Base-by-base conservation (phyloP, 768 basidiomycete genomes). In the Porpolomopsis calyptriformis region DNA sequence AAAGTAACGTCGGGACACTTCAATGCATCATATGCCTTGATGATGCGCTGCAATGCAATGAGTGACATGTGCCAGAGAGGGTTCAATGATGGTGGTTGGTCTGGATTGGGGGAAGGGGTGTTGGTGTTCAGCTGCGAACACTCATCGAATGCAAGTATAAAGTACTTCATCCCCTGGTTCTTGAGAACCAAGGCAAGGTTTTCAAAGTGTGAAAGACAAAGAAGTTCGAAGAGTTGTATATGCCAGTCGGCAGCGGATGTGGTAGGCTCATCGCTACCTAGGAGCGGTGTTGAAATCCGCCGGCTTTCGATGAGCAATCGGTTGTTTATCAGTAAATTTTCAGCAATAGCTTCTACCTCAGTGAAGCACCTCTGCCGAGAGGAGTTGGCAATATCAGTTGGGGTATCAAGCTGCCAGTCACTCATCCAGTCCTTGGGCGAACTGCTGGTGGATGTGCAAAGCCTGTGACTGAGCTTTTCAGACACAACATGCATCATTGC, bases 51-150 rank as follows among this genome's bases (percentile, higher is more conserved):
- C 22, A 47, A 26, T 26, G 46, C 46, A 19, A 27, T 26, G 14
- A 47, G 39, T 6, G 46, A 40, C 35, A 47, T 47, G 22, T 26
- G 14, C 38, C n/a, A n/a, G n/a, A n/a, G n/a, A n/a, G n/a, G n/a
- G n/a, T n/a, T n/a, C n/a, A n/a, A n/a, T n/a, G n/a, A n/a, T n/a
- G n/a, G n/a, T n/a, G n/a, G n/a, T n/a, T n/a, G n/a, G n/a, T n/a
- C n/a, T n/a, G n/a, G n/a, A n/a, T n/a, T n/a, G n/a, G n/a, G n/a
- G n/a, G n/a, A n/a, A n/a, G n/a, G n/a, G n/a, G n/a, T 24, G 24
- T 16, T 23, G 24, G 25, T 18, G 20, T 9, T 40, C n/a, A 47
- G 38, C 27, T 40, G 38, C 23, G 37, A 26, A 26, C 46, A 47
- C 25, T 40, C 38, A 31, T 47, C 37, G 24, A 47, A 37, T 14